Conservation (phyloP, 2,329 filamentous ascomycete genomes). For the Sclerotinia spermophila region DNA sequence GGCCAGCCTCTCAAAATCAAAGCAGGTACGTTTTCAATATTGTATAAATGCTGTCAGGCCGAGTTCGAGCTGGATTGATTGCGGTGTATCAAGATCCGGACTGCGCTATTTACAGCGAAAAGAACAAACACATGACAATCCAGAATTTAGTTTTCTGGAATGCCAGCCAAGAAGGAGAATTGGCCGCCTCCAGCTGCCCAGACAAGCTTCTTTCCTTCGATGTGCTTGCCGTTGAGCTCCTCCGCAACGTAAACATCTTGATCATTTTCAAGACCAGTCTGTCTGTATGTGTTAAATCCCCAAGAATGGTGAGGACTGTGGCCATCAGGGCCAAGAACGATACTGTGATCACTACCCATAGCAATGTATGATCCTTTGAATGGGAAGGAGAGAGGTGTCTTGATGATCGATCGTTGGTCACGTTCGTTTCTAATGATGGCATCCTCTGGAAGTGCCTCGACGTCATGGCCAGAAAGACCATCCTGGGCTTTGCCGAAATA, state of each 20-base stretch:
- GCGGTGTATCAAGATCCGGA: not conserved
- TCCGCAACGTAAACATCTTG: conserved; percentile 77
- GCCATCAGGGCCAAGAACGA: conserved; percentile 65
- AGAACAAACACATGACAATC: not conserved
- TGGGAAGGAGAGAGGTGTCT: conserved; percentile 55
- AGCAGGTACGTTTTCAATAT: not conserved
- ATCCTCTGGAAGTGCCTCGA: conserved; percentile 52
- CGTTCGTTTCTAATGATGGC: conserved; percentile 59
- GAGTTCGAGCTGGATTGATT: not conserved
- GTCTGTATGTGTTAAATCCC: conserved; percentile 77
- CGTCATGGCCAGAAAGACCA: conserved; percentile 53
- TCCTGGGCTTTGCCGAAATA: conserved; percentile 60
- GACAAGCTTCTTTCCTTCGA: conserved; percentile 68
- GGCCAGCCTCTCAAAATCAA: not conserved
- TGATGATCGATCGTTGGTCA: conserved; percentile 59
- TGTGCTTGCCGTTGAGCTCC: conserved; percentile 76
- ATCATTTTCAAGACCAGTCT: conserved; percentile 70
- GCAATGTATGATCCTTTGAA: conserved; percentile 56
- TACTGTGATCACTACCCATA: conserved; percentile 67
- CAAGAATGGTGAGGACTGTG: conserved; percentile 62
- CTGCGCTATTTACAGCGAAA: conserved; percentile 4
- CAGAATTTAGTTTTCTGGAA: conserved; percentile 5
- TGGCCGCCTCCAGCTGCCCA: conserved; percentile 81
- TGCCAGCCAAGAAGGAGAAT: conserved; percentile 60
- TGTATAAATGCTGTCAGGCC: not conserved